These are phyloP conservation scores for Penicillium expansum DNA, from an alignment of 2,329 filamentous ascomycete genomes.

Conservation along the genomic window DNA sequence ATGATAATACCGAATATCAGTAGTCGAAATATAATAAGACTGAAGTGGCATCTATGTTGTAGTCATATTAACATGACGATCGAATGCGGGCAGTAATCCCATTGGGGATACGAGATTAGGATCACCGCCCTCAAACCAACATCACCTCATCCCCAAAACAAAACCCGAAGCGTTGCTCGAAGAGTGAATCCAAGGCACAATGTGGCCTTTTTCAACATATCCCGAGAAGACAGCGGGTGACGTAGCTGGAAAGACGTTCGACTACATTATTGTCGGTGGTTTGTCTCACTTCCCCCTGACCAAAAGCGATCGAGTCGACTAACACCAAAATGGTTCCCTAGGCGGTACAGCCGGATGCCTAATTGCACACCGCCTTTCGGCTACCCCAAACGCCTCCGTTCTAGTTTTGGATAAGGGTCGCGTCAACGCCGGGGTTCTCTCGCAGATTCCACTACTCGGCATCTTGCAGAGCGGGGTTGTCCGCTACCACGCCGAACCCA, in stretches of 20 bases:
- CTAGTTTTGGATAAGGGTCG: slow-evolving; percentile 1
- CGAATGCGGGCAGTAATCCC: background rate
- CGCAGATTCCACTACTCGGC: background rate
- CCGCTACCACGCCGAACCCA: background rate
- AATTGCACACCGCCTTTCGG: background rate
- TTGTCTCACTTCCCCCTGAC: background rate
- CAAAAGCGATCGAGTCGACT: background rate
- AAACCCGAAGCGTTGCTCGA: background rate
- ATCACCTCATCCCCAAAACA: background rate
- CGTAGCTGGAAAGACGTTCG: background rate
- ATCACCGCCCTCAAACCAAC: background rate
- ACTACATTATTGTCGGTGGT: slow-evolving; percentile 4
- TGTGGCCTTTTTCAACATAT: slow-evolving; percentile 1
- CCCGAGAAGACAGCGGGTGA: background rate
- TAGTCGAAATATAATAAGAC: background rate
- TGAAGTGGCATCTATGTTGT: no score
- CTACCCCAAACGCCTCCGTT: background rate
- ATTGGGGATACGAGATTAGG: background rate
- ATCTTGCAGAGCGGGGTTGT: background rate
- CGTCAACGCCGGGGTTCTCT: background rate
- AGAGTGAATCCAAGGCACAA: background rate
- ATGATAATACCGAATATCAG: background rate
- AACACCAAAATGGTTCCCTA: background rate
- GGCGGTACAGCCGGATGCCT: slow-evolving; percentile 2
- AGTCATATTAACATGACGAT: background rate